A percentile compares a stretch with the other conserved stretches of the same genome.
Evolutionary conservation across 768 basidiomycete genomes (phyloP).

Genomic region (Lanmaoa pseudosensibilis): DNA sequence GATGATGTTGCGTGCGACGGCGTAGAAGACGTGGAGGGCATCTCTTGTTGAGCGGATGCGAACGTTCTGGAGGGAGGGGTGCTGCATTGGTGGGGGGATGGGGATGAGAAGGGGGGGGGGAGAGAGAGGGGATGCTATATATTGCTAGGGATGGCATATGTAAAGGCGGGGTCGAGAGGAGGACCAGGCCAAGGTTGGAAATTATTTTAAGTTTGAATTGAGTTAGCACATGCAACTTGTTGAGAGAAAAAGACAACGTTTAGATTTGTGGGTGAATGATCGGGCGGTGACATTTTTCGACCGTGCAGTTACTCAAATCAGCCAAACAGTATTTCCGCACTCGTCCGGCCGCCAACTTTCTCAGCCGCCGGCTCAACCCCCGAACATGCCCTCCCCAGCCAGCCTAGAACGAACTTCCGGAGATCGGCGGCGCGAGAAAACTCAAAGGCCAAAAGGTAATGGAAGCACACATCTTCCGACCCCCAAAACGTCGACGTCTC

Average conservation of each 20-base stretch:
- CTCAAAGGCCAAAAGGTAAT: conserved; percentile 20
- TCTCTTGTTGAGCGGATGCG: conserved; percentile 78
- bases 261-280: conserved; percentile 22
- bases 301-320: no score
- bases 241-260: conserved; percentile 10
- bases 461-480: conserved; percentile 7
- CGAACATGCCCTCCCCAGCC: background rate
- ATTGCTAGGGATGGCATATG: conserved; percentile 27
- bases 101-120: conserved; percentile 28
- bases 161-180: conserved; percentile 24
- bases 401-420: background rate
- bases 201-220: conserved; percentile 62
- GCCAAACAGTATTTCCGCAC: no score
- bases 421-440: conserved; percentile 23
- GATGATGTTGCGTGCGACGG: conserved; percentile 63
- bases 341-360: conserved; percentile 17
- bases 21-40: conserved; percentile 80
- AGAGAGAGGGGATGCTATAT: conserved; percentile 35
- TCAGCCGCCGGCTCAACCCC: background rate
- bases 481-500: conserved; percentile 4
- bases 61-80: conserved; percentile 71
- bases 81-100: conserved; percentile 53
- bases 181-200: conserved; percentile 20
- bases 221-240: conserved; percentile 38
- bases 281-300: conserved; percentile 15